Percentiles rank a stretch among this genome's conserved stretches.
phyloP scores from a whole-genome alignment of 1,284 basidiomycete genomes.

The Polyporus tsugae region DNA sequence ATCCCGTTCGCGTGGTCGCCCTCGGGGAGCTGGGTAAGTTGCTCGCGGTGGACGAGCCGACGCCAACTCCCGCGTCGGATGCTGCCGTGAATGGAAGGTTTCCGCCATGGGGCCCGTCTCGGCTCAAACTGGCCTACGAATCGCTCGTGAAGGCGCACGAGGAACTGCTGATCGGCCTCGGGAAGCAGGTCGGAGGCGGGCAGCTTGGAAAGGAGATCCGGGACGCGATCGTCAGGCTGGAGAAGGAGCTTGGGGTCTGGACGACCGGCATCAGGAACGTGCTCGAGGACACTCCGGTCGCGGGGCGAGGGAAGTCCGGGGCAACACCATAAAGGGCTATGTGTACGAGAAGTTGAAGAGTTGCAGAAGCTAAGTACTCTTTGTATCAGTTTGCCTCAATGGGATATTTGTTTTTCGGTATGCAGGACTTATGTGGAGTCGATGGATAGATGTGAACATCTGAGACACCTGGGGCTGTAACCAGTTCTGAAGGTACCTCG shows the following conservation, averaged over 20 bases:
- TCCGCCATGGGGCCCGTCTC: constrained; percentile 69
- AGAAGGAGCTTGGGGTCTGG: constrained; percentile 78
- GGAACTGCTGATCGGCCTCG: constrained; percentile 72
- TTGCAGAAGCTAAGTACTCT: constrained; percentile 1
- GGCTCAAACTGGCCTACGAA: constrained; percentile 70
- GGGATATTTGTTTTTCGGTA: neutral
- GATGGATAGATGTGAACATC: neutral
- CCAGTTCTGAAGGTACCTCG: neutral
- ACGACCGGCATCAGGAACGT: constrained; percentile 59
- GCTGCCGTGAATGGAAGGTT: constrained; percentile 44
- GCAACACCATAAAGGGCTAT: neutral
- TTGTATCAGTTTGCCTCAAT: neutral
- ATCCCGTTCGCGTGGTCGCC: constrained; percentile 82
- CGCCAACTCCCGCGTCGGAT: constrained; percentile 38
- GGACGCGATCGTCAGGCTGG: constrained; percentile 61
- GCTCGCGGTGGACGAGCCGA: constrained; percentile 76
- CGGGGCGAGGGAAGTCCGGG: constrained; percentile 9
- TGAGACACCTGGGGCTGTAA: neutral
- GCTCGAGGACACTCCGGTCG: constrained; percentile 45
- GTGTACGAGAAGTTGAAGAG: neutral
- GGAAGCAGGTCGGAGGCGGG: constrained; percentile 66
- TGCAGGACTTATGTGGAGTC: neutral
- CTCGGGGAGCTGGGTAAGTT: constrained; percentile 86
- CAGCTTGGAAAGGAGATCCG: constrained; percentile 65
- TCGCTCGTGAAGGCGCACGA: constrained; percentile 67